A percentile compares a stretch with the other conserved stretches of the same genome.
Conservation (phyloP, 2,329 filamentous ascomycete species). For the Trichothecium roseum region DNA sequence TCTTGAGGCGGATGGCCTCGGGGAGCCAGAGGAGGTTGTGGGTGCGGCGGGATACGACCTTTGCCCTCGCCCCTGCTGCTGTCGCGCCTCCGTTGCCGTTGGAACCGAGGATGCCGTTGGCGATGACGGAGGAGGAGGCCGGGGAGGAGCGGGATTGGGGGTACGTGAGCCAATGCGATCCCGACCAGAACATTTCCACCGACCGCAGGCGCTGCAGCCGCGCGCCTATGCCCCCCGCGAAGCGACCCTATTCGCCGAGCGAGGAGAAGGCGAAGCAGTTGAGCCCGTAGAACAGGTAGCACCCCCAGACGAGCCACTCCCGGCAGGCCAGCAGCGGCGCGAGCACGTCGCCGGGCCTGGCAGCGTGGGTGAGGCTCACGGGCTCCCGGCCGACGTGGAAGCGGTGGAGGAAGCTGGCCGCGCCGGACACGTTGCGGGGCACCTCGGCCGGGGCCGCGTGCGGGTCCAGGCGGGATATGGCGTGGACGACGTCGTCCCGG, state of each 20-base stretch:
- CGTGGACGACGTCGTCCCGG: constrained; percentile 24
- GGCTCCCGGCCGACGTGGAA: constrained; percentile 25
- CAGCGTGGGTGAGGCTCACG: constrained; percentile 21
- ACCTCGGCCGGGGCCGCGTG: constrained; percentile 11
- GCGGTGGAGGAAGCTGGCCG: constrained; percentile 17
- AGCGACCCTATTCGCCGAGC: constrained; percentile 39
- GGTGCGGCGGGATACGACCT: constrained; percentile 27
- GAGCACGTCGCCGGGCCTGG: constrained; percentile 24
- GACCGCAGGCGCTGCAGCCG: constrained; percentile 31
- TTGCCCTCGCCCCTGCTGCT: constrained; percentile 3
- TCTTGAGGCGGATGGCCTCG: constrained; percentile 27
- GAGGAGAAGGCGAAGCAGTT: constrained; percentile 43
- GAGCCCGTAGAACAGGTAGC: constrained; percentile 34
- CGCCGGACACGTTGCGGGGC: constrained; percentile 4
- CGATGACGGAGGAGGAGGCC: no score
- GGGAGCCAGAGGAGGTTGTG: constrained; percentile 22
- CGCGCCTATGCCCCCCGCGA: constrained; percentile 29
- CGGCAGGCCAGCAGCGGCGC: constrained; percentile 27
- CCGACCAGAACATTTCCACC: constrained; percentile 31
- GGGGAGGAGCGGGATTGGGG: background rate
- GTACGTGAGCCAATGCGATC: constrained; percentile 21
- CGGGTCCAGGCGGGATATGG: constrained; percentile 32
- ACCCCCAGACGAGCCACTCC: constrained; percentile 27
- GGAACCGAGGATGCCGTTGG: no score
- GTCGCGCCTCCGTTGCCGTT: no score